Evolutionary conservation across 2,329 filamentous ascomycete genomes (phyloP), one percentile per base, ranked within the genome.

Genomic region (Colletotrichum simmondsii): DNA sequence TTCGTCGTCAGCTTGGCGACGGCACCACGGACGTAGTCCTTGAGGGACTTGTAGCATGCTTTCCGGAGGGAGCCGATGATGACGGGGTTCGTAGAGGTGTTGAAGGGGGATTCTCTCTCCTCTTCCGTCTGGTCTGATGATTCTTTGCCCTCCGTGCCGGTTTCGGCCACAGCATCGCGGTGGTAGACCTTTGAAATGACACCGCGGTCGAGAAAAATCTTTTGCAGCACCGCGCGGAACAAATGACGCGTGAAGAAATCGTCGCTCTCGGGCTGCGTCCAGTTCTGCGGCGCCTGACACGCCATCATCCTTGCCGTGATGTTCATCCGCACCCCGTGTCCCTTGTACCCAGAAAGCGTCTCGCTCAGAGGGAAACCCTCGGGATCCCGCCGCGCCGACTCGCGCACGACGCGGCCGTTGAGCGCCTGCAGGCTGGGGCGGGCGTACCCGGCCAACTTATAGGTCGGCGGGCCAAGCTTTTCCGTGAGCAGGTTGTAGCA

Each of bases 251-350:
- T 94, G 85, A 99, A 98, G 84, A 98, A 99, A 8, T 87, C 88
- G 64, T 95, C 93, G 80, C 94, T 97, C 73, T 98, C 95, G 32
- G 88, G 85, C 28, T 87, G 86, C 2, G 93, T 93, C 97, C 97
- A 99, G 84, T 99, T 99, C 72, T 92, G 88, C 1, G 97, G 95
- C 8, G 97, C 97, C 84, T 99, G 97, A 62, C 97, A 95, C 3
- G 96, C 96, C 96, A 98, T 98, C 93, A 98, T 98, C 57, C 97
- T 91, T 1, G 97, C 95, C 4, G 97, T 99, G 79, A 98, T 98
- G 82, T 99, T 98, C 70, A 98, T 87, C 28, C 94, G 90, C 59
- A 98, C 87, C 2, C 95, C 95, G 10, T 87, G 85, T 19, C 83
- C 85, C 24, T 85, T 82, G 77, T 92, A 89, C 4, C 81, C 90